Evolutionary conservation across 164 flowering plant species (phyloP).

Genomic region (Paratinospora sagittata): DNA sequence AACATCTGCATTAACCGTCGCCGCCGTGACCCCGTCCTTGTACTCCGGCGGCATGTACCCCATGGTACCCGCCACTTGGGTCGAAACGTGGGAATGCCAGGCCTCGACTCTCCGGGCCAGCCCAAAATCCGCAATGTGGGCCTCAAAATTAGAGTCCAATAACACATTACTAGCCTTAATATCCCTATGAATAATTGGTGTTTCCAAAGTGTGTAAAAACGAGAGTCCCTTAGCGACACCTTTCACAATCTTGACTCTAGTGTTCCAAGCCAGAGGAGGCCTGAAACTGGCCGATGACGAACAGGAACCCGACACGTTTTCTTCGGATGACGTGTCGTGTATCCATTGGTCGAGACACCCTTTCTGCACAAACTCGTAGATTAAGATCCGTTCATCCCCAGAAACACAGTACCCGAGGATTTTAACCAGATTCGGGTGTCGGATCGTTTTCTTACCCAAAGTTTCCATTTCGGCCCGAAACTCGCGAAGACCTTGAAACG

Average conservation of each 20-base stretch:
- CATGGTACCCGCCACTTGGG: conserved; percentile 84
- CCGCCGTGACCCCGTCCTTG: conserved; percentile 42
- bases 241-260: conserved; percentile 39
- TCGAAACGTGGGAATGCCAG: conserved; percentile 63
- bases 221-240: conserved; percentile 66
- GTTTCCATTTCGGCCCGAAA: conserved; percentile 91
- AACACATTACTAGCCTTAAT: conserved; percentile 80
- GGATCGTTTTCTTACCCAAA: conserved; percentile 38
- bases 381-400: conserved; percentile 58
- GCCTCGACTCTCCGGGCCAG: conserved; percentile 50
- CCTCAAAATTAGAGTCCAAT: conserved; percentile 49
- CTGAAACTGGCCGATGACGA: neutral
- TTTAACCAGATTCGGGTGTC: conserved; percentile 54
- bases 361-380: conserved; percentile 62
- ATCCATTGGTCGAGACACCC: conserved; percentile 82
- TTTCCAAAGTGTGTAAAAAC: conserved; percentile 45
- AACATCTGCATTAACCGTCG: conserved; percentile 59
- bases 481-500: conserved; percentile 78
- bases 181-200: conserved; percentile 81
- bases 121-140: conserved; percentile 86
- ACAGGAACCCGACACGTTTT: neutral
- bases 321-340: conserved; percentile 31
- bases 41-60: conserved; percentile 99
- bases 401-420: conserved; percentile 66
- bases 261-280: conserved; percentile 39